Conservation (phyloP, 2,329 filamentous ascomycete genomes). For the Talaromyces piceae region DNA sequence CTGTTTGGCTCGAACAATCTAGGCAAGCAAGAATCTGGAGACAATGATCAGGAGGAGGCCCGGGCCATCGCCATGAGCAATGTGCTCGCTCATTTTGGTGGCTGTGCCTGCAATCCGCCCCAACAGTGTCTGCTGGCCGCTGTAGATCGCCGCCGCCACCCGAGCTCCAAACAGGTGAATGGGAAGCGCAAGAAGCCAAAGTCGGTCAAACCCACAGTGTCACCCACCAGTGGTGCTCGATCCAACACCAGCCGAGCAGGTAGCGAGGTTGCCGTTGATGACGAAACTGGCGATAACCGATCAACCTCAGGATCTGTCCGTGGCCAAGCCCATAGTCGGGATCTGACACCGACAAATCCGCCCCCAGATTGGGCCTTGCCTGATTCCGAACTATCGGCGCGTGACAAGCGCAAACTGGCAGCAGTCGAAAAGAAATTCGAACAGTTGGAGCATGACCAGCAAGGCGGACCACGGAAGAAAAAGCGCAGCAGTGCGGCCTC, state of each 20-base stretch:
- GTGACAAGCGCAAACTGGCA: conserved; percentile 56
- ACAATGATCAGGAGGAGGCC: conserved; percentile 31
- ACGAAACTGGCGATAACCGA: conserved; percentile 47
- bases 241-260: conserved; percentile 52
- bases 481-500: conserved; percentile 52
- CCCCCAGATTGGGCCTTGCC: conserved; percentile 39
- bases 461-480: conserved; percentile 44
- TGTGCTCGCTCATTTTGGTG: conserved; percentile 42
- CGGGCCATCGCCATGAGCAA: conserved; percentile 41
- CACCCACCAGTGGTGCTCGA: conserved; percentile 47
- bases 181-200: conserved; percentile 43
- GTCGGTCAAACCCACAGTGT: conserved; percentile 37
- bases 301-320: conserved; percentile 52
- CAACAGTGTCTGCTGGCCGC: conserved; percentile 34
- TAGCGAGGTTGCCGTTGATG: conserved; percentile 48
- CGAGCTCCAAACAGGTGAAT: conserved; percentile 35
- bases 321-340: conserved; percentile 51
- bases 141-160: conserved; percentile 36
- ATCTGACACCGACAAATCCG: conserved; percentile 52
- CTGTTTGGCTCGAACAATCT: conserved; percentile 32
- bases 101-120: conserved; percentile 38
- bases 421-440: conserved; percentile 57
- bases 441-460: conserved; percentile 52
- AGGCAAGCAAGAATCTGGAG: conserved; percentile 34
- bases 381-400: conserved; percentile 50